phyloP scores from a whole-genome alignment of 805 yeast species.

The Sungouiozyma intestinalis region DNA sequence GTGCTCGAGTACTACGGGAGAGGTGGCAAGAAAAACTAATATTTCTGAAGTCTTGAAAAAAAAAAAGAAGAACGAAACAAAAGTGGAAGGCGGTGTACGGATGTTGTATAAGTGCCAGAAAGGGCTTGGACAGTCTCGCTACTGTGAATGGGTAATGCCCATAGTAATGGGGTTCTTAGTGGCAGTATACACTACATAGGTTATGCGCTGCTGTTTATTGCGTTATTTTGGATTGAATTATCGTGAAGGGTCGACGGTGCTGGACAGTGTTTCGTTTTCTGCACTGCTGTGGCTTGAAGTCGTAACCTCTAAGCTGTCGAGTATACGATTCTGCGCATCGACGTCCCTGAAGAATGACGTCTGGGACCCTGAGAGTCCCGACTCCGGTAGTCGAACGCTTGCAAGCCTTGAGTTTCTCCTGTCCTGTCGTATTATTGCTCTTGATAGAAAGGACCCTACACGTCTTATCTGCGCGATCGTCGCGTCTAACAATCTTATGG shows the following conservation, averaged over 20 bases:
- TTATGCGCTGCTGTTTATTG: no score
- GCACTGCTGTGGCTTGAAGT: slow-evolving; percentile 8
- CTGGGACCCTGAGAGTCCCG: slow-evolving; percentile 7
- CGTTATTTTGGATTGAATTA: no score
- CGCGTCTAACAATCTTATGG: slow-evolving; percentile 2
- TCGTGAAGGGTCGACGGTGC: neutral
- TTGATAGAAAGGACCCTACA: neutral
- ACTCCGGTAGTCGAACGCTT: neutral
- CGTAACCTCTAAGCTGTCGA: slow-evolving; percentile 31
- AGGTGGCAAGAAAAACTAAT: no score
- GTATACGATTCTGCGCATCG: slow-evolving; percentile 32
- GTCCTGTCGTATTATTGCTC: neutral
- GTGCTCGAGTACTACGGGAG: no score
- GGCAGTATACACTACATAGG: no score
- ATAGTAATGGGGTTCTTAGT: no score
- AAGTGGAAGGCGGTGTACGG: no score
- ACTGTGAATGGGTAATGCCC: no score
- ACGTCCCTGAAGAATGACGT: slow-evolving; percentile 29
- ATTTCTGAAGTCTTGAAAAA: no score
- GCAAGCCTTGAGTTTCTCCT: neutral
- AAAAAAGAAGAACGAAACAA: no score
- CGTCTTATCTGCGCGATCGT: neutral
- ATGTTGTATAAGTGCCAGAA: no score
- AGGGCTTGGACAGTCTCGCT: no score
- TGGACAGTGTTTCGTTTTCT: neutral